Conservation (phyloP, 257 asterid genomes). For the Petunia axillaris region DNA sequence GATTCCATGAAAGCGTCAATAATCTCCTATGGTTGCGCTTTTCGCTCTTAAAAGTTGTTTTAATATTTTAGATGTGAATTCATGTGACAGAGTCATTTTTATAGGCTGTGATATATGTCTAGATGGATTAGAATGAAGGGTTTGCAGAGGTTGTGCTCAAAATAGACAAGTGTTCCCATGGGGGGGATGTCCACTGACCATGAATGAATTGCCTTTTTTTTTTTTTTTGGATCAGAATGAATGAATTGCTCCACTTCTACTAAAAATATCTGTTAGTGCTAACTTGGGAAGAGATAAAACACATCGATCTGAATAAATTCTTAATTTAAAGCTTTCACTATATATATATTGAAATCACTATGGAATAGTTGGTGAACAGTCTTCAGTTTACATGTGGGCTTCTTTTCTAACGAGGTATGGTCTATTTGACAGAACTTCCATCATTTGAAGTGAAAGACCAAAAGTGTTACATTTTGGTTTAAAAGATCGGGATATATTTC, state of each 20-base stretch:
- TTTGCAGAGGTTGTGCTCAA: neutral
- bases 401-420: constrained; percentile 12
- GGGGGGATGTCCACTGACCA: constrained; percentile 15
- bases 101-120: neutral
- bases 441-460: neutral
- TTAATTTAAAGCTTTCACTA: constrained; percentile 10
- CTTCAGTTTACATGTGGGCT: neutral
- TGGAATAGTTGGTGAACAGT: constrained; percentile 16
- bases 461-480: constrained; percentile 9
- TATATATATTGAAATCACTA: constrained; percentile 1
- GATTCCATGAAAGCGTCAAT: neutral
- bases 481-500: neutral
- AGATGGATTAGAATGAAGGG: constrained; percentile 13
- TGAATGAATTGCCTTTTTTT: neutral
- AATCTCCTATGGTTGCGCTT: neutral
- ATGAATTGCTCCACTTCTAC: constrained; percentile 11
- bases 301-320: neutral
- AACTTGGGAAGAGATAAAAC: neutral
- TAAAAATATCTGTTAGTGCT: neutral
- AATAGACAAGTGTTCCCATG: neutral
- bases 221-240: too few relatives aligned
- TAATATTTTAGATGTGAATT: neutral
- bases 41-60: neutral
- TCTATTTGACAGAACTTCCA: neutral
- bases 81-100: neutral